phyloP scores from a whole-genome alignment of 1,284 basidiomycete genomes.

The Ustilago bromivora region DNA sequence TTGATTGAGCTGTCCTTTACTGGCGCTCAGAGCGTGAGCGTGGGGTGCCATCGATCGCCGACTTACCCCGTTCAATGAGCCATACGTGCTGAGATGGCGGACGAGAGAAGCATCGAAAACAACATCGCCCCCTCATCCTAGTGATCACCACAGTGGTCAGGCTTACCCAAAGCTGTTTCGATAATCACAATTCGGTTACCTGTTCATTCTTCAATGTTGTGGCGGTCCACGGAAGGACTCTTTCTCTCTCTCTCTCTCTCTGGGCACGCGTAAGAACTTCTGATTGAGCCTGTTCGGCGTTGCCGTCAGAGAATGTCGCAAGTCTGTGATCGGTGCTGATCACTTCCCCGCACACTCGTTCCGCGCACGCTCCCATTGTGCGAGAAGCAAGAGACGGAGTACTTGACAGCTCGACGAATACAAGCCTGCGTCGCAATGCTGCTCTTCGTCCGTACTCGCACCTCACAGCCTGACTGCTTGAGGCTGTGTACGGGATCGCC shows the following conservation, averaged over 20 bases:
- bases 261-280: conserved; percentile 1
- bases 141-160: neutral
- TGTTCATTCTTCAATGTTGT: neutral
- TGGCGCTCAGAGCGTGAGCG: neutral
- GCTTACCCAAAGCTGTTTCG: neutral
- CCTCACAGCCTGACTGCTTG: neutral
- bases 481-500: conserved; percentile 3
- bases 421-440: neutral
- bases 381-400: neutral
- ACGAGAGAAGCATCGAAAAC: neutral
- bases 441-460: neutral
- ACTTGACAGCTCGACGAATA: neutral
- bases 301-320: neutral
- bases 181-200: conserved; percentile 20
- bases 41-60: neutral
- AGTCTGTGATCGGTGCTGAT: neutral
- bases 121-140: neutral
- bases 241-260: neutral
- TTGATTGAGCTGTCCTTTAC: conserved; percentile 10
- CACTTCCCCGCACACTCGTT: too few relatives aligned
- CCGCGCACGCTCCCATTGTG: too few relatives aligned
- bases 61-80: neutral
- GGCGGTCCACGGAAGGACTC: neutral
- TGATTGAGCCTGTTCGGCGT: neutral
- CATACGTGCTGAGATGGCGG: neutral